Conservation (phyloP, 106 monocot genomes). For the Vanilla planifolia region DNA sequence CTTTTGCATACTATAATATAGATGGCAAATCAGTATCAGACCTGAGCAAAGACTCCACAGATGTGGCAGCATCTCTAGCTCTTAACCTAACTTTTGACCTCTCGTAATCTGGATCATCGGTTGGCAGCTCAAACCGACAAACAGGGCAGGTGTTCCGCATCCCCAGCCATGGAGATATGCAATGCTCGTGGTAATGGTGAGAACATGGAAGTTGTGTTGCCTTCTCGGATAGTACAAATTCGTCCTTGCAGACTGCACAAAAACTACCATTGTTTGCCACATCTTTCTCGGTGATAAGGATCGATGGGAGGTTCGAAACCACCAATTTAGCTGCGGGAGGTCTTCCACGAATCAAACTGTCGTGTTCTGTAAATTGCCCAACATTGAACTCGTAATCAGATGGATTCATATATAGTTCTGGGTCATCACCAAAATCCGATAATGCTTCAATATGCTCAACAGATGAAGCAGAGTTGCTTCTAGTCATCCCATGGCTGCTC, state of each 20-base stretch:
- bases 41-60: not conserved
- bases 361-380: slow-evolving; percentile 4
- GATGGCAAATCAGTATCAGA: not conserved
- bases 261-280: slow-evolving; percentile 1
- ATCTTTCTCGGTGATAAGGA: slow-evolving; percentile 13
- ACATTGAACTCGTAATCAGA: not conserved
- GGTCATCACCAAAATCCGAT: not conserved
- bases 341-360: not conserved
- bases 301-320: slow-evolving; percentile 22
- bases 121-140: slow-evolving; percentile 42
- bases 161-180: slow-evolving; percentile 35
- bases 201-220: slow-evolving; percentile 26
- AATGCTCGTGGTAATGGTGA: slow-evolving; percentile 28
- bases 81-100: not conserved
- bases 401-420: not conserved
- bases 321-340: slow-evolving; percentile 30
- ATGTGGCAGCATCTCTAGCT: not conserved
- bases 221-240: slow-evolving; percentile 9
- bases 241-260: slow-evolving; percentile 49
- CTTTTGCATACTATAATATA: not conserved
- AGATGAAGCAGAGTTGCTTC: not conserved
- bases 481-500: not conserved
- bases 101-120: slow-evolving; percentile 44
- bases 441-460: not conserved
- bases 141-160: slow-evolving; percentile 38